Evolutionary conservation across 257 asterid species (phyloP).

Genomic region (Solanum phureja): DNA sequence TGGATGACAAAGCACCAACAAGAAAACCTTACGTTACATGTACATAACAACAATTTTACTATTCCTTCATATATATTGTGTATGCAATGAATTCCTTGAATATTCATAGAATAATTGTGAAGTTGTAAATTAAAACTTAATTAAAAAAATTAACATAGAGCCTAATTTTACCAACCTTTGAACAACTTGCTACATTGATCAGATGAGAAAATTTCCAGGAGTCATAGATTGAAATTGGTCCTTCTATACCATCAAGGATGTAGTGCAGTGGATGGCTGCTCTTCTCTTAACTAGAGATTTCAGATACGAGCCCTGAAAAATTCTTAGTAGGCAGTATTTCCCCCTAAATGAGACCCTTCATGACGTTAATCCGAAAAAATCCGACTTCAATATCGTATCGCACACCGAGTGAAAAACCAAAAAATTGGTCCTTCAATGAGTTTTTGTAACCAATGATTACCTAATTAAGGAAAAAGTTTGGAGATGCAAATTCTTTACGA

Average conservation of each 20-base stretch:
- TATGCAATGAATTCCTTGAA: background rate
- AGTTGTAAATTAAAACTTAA: background rate
- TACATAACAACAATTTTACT: background rate
- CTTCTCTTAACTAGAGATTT: too few species aligned
- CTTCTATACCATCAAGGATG: background rate
- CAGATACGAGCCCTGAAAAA: background rate
- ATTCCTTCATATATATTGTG: background rate
- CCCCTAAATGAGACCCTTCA: background rate
- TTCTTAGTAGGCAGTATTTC: rapidly evolving
- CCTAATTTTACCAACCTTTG: background rate
- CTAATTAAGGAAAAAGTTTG: background rate
- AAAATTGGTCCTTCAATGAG: background rate
- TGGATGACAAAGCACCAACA: background rate
- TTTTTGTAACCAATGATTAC: background rate
- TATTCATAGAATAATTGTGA: background rate
- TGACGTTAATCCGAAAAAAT: rapidly evolving
- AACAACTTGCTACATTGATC: background rate
- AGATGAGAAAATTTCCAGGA: background rate
- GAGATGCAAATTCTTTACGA: background rate
- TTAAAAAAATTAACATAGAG: background rate
- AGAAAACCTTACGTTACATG: background rate
- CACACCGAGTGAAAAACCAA: background rate
- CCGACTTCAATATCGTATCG: too few species aligned
- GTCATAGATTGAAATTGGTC: background rate
- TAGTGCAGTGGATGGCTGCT: too few species aligned